Base-by-base conservation (phyloP, 257 asterid species). In the Penstemon barbatus region DNA sequence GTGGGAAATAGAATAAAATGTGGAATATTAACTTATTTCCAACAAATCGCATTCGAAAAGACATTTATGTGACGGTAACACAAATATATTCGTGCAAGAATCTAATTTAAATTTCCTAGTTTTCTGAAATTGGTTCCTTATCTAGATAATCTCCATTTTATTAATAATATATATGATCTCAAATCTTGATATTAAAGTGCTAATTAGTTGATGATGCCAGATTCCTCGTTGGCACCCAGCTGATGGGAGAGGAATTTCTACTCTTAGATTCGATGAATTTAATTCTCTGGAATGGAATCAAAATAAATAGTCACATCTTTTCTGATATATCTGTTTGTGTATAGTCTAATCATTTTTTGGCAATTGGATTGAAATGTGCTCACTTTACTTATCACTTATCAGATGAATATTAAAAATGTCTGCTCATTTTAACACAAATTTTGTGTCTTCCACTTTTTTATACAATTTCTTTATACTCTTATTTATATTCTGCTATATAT, bases 221-320 rank as follows among this genome's bases (percentile, higher is more conserved):
- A 79, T 78, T 81, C 83, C 76, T 61, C 2, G 33, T 25, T 69
- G 13, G 52, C 79, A 68, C 70, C 80, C 46, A 79, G 75, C 67
- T 68, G 36, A 48, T 40, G 63, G 74, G 79, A 76, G 45, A 33
- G 65, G 85, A 79, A 71, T 81, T 68, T 77, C 83, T 79, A 73
- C 71, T 40, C 39, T 36, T 6, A 50, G 66, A 72, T 75, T 73
- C 79, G 36, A 53, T 13, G 48, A 57, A 57, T 74, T 33, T 51
- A 12, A 69, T 81, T 73, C 77, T 48, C 11, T 8, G 43, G 75
- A 58, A 74, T 8, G 43, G 75, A 58, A 74, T 74, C 77, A 12
- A 69, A 71, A 52, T 55, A 43, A 25, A 41, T 51, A 0, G 49
- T 56, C 57, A 57, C 49, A 57, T 54, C 63, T 48, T 9, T 19